Conservation (phyloP, 306 rosid species). For the Benincasa hispida region DNA sequence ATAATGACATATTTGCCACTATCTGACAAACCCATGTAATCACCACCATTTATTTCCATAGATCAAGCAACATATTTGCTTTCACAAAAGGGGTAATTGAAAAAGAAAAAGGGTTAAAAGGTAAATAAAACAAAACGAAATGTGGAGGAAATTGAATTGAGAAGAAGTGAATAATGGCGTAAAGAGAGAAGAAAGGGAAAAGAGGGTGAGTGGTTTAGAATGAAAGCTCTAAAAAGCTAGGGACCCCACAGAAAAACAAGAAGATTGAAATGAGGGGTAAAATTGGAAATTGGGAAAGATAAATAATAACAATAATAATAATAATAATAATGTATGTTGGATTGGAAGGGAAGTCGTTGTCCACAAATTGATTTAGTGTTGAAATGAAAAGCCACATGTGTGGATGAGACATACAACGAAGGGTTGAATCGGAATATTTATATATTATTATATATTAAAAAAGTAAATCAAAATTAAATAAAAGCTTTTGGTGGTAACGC, state of each 20-base stretch:
- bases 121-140: neutral
- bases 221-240: neutral
- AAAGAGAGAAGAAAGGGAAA: neutral
- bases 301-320: neutral
- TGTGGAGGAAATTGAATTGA: neutral
- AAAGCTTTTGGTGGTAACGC: neutral
- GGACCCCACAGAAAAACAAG: neutral
- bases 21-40: slow-evolving; percentile 16
- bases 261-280: neutral
- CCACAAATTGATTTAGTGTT: neutral
- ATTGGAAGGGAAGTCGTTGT: neutral
- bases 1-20: slow-evolving; percentile 30
- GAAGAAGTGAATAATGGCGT: neutral
- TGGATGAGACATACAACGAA: neutral
- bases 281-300: neutral
- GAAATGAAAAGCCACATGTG: neutral
- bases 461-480: too few species aligned
- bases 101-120: neutral
- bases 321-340: neutral
- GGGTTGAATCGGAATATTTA: neutral
- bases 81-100: neutral
- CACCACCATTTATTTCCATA: neutral
- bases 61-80: neutral
- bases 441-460: neutral
- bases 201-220: neutral